Evolutionary conservation across 306 rosid species (phyloP).

Genomic region (Lablab purpureus): DNA sequence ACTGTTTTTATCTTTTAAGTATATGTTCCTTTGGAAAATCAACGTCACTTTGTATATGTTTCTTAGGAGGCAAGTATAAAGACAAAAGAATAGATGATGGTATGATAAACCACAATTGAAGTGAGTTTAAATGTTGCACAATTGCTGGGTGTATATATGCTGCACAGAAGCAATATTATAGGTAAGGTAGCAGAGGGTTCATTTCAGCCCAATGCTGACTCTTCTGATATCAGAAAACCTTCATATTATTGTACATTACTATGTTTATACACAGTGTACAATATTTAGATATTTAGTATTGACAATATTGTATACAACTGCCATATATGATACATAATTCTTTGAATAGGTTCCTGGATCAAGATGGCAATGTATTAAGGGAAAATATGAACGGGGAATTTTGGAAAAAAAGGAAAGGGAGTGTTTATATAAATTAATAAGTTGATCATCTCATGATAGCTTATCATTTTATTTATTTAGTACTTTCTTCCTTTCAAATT

Average conservation of each 20-base stretch:
- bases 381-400: background rate
- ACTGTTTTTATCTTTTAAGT: slow-evolving; percentile 25
- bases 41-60: slow-evolving; percentile 22
- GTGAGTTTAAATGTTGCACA: slow-evolving; percentile 33
- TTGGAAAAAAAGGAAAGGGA: background rate
- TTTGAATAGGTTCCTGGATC: slow-evolving; percentile 4
- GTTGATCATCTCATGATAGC: background rate
- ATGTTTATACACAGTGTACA: slow-evolving; percentile 1
- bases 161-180: slow-evolving; percentile 29
- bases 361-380: slow-evolving; percentile 1
- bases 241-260: slow-evolving; percentile 33
- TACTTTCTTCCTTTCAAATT: too few species aligned
- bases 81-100: slow-evolving; percentile 4
- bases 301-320: slow-evolving; percentile 3
- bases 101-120: slow-evolving; percentile 7
- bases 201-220: slow-evolving; percentile 42
- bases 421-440: background rate
- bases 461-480: background rate
- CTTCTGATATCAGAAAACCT: slow-evolving; percentile 38
- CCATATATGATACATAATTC: slow-evolving; percentile 18
- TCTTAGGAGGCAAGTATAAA: background rate
- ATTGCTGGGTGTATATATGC: slow-evolving; percentile 10
- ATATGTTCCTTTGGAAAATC: slow-evolving; percentile 27
- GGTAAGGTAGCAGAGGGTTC: slow-evolving; percentile 37
- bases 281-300: background rate